Evolutionary conservation across 1,284 basidiomycete genomes (phyloP), one percentile per base, ranked within the genome.

Genomic region (Mixia osmundae): DNA sequence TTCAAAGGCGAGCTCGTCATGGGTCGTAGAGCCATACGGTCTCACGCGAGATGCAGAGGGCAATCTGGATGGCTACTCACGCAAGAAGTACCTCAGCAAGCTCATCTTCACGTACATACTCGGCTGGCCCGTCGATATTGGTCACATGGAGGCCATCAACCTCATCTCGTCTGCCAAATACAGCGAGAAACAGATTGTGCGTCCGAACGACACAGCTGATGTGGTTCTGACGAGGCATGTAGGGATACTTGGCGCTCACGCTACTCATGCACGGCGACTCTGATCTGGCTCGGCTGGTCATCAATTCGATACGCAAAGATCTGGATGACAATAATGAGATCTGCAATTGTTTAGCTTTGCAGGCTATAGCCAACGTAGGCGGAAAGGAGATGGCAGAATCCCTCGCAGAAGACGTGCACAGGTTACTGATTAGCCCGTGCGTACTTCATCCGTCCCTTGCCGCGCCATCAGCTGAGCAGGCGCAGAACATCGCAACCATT

Each of bases 71-170:
- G 89, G 89, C 21, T 91, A 97, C 59, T 85, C 94, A 62, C 91
- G 89, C 68, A 95, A 95, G 62, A 95, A 95, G 74, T 91, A 62
- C 29, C 33, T 38, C 28, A 72, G 61, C 41, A 95, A 99, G 63
- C 89, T 99, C 50, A 76, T 97, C 44, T 99, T 97, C 63, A 95
- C 91, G 14, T 95, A 94, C 53, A 97, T 99, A 47, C 66, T 97
- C 41, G 91, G 91, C 23, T 97, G 97, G 63, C 87, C 87, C 58
- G 87, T 97, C 49, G 91, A 99, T 54, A 71, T 97, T 24, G 91
- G 91, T 4, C 89, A 97, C 57, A 91, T 97, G 85, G 89, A 97
- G 54, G 89, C 91, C 10, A 79, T 97, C 49, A 94, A 97, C 57
- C 67, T 99, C 47, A 94, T 99, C 49, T 77, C 87, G 25, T 87